Conservation (phyloP, 1,284 basidiomycete genomes). For the Porogramme epimiltina region DNA sequence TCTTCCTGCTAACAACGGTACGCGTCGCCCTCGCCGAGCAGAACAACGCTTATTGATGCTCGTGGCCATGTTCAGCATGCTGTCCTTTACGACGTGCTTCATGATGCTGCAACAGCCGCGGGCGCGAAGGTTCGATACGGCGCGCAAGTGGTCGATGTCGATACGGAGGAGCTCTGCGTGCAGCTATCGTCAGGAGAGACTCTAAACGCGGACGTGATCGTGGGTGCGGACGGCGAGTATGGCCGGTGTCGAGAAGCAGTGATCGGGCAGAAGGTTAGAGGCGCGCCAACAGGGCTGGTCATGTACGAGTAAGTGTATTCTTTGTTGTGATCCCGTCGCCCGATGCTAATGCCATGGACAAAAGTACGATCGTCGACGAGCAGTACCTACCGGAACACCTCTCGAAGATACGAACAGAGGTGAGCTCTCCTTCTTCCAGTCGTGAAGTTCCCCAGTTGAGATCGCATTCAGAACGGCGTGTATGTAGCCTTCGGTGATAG, state of each 20-base stretch:
- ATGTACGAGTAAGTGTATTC: slow-evolving; percentile 48
- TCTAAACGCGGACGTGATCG: slow-evolving; percentile 55
- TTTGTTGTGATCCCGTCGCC: neutral
- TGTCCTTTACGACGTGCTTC: slow-evolving; percentile 37
- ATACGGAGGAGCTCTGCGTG: slow-evolving; percentile 33
- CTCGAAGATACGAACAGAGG: slow-evolving; percentile 18
- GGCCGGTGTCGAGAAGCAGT: slow-evolving; percentile 31
- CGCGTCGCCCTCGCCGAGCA: too few species aligned
- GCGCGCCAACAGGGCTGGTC: slow-evolving; percentile 28
- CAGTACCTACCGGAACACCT: slow-evolving; percentile 39
- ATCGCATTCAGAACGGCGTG: slow-evolving; percentile 33
- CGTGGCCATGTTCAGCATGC: slow-evolving; percentile 38
- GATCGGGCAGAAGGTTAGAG: slow-evolving; percentile 36
- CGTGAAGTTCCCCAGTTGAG: neutral
- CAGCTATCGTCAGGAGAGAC: slow-evolving; percentile 47
- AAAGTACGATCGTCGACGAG: slow-evolving; percentile 46
- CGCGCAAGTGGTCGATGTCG: slow-evolving; percentile 23
- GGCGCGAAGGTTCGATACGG: slow-evolving; percentile 27
- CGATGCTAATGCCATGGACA: slow-evolving; percentile 7
- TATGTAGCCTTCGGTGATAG: slow-evolving; percentile 45
- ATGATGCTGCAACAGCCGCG: slow-evolving; percentile 44
- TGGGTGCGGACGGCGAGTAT: slow-evolving; percentile 62
- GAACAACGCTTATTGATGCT: too few species aligned
- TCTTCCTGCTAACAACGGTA: slow-evolving; percentile 54
- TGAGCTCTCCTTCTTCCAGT: slow-evolving; percentile 16